Evolutionary conservation across 768 basidiomycete genomes (phyloP).

Genomic region (Suillus subalutaceus): DNA sequence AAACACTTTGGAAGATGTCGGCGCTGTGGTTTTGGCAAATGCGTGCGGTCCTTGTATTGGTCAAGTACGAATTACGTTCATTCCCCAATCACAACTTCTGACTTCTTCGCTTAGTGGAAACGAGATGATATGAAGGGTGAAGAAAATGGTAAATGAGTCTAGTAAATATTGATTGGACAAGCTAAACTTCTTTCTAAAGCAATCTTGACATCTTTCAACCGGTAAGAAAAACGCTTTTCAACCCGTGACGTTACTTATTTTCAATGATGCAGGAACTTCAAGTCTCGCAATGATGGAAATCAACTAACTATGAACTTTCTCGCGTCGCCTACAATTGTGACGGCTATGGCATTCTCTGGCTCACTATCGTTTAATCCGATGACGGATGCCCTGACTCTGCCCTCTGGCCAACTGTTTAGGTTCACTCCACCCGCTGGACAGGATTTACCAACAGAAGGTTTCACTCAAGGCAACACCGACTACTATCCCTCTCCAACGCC

Average conservation of each 20-base stretch:
- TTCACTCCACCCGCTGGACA: slow-evolving; percentile 85
- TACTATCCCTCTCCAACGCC: slow-evolving; percentile 83
- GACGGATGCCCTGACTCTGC: slow-evolving; percentile 68
- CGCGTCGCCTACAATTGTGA: slow-evolving; percentile 95
- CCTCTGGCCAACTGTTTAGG: slow-evolving; percentile 78
- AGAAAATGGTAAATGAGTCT: slow-evolving; percentile 72
- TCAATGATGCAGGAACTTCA: slow-evolving; percentile 61
- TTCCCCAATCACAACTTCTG: slow-evolving; percentile 2
- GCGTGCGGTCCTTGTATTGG: slow-evolving; percentile 99
- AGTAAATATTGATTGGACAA: slow-evolving; percentile 4
- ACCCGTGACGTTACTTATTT: slow-evolving; percentile 6
- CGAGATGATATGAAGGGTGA: slow-evolving; percentile 84
- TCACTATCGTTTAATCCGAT: slow-evolving; percentile 92
- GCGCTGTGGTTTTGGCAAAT: slow-evolving; percentile 94
- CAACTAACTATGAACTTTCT: slow-evolving; percentile 95
- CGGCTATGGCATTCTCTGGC: slow-evolving; percentile 96
- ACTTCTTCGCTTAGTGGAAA: slow-evolving; percentile 70
- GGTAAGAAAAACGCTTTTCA: slow-evolving; percentile 43
- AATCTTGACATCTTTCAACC: slow-evolving; percentile 96
- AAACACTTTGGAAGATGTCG: slow-evolving; percentile 78
- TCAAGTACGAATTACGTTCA: slow-evolving; percentile 53
- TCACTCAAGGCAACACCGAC: slow-evolving; percentile 68
- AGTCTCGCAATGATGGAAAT: slow-evolving; percentile 97
- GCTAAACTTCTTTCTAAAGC: slow-evolving; percentile 47
- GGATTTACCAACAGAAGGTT: slow-evolving; percentile 83